Conservation (phyloP, 306 rosid genomes). For the Citrullus amarus region DNA sequence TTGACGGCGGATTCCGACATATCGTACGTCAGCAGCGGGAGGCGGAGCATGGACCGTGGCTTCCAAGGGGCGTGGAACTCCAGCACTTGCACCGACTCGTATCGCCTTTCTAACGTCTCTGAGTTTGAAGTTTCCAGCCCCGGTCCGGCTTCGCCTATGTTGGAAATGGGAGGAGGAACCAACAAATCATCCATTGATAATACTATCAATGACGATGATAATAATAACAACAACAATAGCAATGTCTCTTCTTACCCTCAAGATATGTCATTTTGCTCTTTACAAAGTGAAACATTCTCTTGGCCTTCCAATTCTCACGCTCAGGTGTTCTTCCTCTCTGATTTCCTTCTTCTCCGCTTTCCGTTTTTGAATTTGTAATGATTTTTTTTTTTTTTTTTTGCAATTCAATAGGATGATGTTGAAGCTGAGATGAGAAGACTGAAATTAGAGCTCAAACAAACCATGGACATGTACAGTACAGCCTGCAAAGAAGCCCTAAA, state of each 20-base stretch:
- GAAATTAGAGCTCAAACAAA: slow-evolving; percentile 67
- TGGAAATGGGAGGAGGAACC: slow-evolving; percentile 5
- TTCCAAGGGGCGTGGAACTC: slow-evolving; percentile 31
- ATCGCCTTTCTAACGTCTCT: slow-evolving; percentile 31
- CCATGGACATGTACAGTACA: slow-evolving; percentile 76
- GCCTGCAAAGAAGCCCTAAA: slow-evolving; percentile 72
- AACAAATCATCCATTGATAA: neutral
- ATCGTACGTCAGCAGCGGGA: slow-evolving; percentile 60
- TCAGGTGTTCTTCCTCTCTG: neutral
- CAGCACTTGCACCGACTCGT: slow-evolving; percentile 18
- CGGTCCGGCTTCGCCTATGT: slow-evolving; percentile 5
- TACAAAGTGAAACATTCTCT: neutral
- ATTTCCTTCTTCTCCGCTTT: neutral
- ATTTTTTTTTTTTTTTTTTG: too few species aligned
- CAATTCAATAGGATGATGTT: slow-evolving; percentile 43
- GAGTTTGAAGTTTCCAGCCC: slow-evolving; percentile 35
- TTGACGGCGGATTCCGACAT: slow-evolving; percentile 39
- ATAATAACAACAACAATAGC: too few species aligned
- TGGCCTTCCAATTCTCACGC: neutral
- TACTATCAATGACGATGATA: neutral
- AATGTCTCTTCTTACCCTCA: slow-evolving; percentile 12
- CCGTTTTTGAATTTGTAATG: neutral
- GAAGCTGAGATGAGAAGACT: slow-evolving; percentile 88
- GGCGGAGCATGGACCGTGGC: slow-evolving; percentile 40
- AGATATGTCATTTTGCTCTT: neutral